Conservation (phyloP, 2,329 filamentous ascomycete species). For the Macrophomina tecta region DNA sequence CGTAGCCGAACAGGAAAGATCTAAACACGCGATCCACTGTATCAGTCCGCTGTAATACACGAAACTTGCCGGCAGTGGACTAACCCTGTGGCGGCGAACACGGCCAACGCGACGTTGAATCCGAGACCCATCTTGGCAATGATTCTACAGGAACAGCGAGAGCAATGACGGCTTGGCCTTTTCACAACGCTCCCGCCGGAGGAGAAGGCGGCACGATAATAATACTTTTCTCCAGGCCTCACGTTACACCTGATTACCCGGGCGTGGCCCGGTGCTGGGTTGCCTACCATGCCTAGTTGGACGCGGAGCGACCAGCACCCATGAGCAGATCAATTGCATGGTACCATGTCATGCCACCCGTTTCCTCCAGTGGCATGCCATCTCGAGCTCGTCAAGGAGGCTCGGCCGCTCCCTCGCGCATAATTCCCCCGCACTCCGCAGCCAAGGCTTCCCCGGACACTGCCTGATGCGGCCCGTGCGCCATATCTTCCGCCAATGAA, state of each 20-base stretch:
- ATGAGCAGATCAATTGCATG: constrained; percentile 25
- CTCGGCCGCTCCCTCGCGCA: constrained; percentile 7
- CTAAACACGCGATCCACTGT: constrained; percentile 31
- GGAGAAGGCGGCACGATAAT: constrained; percentile 5
- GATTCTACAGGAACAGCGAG: neutral
- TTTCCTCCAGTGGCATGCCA: constrained; percentile 13
- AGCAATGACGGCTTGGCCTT: neutral
- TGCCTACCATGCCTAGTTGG: constrained; percentile 21
- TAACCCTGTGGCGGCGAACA: constrained; percentile 50
- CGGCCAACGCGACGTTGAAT: constrained; percentile 50
- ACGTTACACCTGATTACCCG: constrained; percentile 19
- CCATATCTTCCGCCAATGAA: constrained; percentile 26
- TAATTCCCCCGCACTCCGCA: constrained; percentile 27
- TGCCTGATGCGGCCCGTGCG: neutral
- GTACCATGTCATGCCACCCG: constrained; percentile 23
- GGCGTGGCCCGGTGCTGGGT: neutral
- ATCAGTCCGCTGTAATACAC: neutral
- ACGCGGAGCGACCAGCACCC: constrained; percentile 12
- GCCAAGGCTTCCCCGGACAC: constrained; percentile 16
- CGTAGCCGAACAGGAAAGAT: constrained; percentile 51
- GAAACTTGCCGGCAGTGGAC: neutral
- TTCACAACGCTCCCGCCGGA: neutral
- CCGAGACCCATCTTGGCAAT: constrained; percentile 45
- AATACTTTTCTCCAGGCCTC: neutral
- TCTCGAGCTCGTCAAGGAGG: neutral